Base-by-base conservation (phyloP, 805 yeast species). In the Kodamaea restingae region DNA sequence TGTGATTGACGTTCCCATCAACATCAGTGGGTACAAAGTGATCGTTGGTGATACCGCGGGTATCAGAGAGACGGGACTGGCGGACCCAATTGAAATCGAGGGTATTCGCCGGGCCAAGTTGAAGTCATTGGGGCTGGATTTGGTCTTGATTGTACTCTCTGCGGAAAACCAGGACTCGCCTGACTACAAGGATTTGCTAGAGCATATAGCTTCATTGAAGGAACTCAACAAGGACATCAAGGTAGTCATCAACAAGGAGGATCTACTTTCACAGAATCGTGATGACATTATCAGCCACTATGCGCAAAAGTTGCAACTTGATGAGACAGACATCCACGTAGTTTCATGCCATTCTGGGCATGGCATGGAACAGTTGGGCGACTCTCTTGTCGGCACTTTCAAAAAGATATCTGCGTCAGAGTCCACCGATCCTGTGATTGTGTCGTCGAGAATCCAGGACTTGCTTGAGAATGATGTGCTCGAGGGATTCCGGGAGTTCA, bases 21-120 rank as follows among this genome's bases (percentile, higher is more conserved):
- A 90, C 53, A 76, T 93, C 2, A 73, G 75, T 24, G 98, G 98
- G 0, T 88, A 71, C 58, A 91, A 90, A 56, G 83, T 88, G 0
- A 70, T 88, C 2, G 60, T 90, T 15, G 87, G 95, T 3, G 98
- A 93, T 56, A 90, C 98, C 0, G 98, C 98, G 0, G 98, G 98
- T 0, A 75, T 93, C 4, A 61, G 98, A 43, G 58, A 68, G 8
- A 42, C 67, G 0, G 51, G 64, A 0, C 55, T 61, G 1, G 62
- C 63, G 0, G 93, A 84, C 47, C 52, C 55, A 4, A 81, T 88
- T 22, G 96, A 88, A 51, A 58, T 59, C 7, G 84, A 88, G 55
- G 98, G 98, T 0, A 88, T 93, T 4, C 71, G 72, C 43, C 68
- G 93, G 36, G 95, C 98, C 0, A 78, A 76, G 41, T 58, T 58